These are phyloP conservation scores for Chernovozyma aurita DNA, from an alignment of 1,139 yeast genomes.

Conservation along the genomic window DNA sequence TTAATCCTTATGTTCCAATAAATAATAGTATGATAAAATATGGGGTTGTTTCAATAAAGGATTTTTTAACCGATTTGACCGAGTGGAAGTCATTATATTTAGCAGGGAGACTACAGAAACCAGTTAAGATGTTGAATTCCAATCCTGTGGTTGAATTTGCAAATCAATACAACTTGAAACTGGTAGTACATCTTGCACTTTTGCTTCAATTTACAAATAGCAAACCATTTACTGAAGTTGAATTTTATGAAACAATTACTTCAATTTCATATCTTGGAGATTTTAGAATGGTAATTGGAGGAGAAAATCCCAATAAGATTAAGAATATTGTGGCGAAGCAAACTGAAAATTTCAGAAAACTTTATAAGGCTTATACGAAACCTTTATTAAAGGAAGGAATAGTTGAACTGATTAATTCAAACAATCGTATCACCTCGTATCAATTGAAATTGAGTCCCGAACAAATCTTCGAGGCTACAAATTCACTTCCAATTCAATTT, in stretches of 20 bases:
- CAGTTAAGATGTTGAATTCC: conserved; percentile 61
- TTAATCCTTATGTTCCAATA: conserved; percentile 80
- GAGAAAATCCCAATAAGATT: conserved; percentile 88
- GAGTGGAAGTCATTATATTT: conserved; percentile 84
- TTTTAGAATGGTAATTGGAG: conserved; percentile 79
- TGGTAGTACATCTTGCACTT: conserved; percentile 74
- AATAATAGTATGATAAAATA: conserved; percentile 65
- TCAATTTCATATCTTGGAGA: conserved; percentile 87
- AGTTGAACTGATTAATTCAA: conserved; percentile 12
- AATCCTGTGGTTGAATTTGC: conserved; percentile 52
- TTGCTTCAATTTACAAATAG: conserved; percentile 31
- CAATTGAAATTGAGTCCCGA: conserved; percentile 1
- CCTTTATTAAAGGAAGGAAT: conserved; percentile 19
- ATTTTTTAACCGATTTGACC: conserved; percentile 60
- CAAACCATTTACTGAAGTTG: conserved; percentile 49
- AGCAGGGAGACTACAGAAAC: conserved; percentile 94
- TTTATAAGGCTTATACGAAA: conserved; percentile 62
- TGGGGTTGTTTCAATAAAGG: conserved; percentile 71
- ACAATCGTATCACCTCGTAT: background rate
- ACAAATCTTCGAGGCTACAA: conserved; percentile 9
- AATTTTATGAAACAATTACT: conserved; percentile 74
- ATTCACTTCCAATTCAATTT: conserved; percentile 23
- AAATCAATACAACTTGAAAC: conserved; percentile 72
- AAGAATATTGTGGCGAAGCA: conserved; percentile 81
- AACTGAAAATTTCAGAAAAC: conserved; percentile 56